These are phyloP conservation scores for Populus davidiana DNA, from an alignment of 345 rosid genomes.

Conservation along the genomic window DNA sequence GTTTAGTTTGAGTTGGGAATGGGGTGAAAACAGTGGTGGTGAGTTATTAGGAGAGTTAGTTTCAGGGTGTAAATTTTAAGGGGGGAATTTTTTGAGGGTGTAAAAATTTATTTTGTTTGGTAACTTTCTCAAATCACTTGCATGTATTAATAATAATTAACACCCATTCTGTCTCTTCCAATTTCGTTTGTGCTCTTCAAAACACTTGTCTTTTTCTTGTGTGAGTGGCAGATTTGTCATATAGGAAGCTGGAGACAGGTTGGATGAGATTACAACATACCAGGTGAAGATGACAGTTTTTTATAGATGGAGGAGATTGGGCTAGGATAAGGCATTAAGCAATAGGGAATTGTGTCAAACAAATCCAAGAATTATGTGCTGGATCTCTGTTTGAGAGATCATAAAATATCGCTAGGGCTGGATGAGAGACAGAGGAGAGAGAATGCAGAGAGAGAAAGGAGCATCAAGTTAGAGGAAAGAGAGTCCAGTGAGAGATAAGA, in stretches of 20 bases:
- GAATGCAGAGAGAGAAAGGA: background rate
- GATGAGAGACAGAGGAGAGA: background rate
- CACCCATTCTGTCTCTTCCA: background rate
- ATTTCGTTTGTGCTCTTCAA: background rate
- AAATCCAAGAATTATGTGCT: background rate
- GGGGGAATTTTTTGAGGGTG: background rate
- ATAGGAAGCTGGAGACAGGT: background rate
- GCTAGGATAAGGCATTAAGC: background rate
- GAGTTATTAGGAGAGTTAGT: background rate
- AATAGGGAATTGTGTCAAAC: background rate
- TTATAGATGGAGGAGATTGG: background rate
- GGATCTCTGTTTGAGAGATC: background rate
- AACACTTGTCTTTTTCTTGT: background rate
- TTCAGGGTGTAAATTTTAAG: background rate
- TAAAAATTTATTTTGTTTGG: background rate
- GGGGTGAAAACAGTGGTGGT: background rate
- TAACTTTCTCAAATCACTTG: background rate
- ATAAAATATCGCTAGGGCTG: background rate
- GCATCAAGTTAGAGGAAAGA: background rate
- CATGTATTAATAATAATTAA: background rate
- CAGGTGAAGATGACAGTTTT: background rate
- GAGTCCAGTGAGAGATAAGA: background rate
- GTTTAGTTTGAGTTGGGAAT: background rate
- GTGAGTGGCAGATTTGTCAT: background rate
- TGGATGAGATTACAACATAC: background rate